Percentiles rank a stretch among this genome's conserved stretches.
phyloP scores from a whole-genome alignment of 2,329 filamentous ascomycete genomes.

The Clarireedia hainanense region DNA sequence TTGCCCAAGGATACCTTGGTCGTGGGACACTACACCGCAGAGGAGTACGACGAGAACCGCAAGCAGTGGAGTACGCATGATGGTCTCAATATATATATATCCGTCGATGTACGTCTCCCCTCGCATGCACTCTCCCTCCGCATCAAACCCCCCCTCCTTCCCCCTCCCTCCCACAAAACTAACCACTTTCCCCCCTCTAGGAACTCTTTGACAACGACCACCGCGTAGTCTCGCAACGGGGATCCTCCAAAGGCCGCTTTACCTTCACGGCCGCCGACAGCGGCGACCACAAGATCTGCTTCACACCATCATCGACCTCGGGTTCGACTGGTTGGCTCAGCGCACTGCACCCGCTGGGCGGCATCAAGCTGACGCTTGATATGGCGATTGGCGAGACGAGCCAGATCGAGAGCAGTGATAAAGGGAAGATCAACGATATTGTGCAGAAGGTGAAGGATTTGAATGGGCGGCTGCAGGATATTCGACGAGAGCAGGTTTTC shows the following conservation, averaged over 20 bases:
- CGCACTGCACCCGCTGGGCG: slow-evolving; percentile 56
- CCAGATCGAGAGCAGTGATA: slow-evolving; percentile 88
- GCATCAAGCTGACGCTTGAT: slow-evolving; percentile 79
- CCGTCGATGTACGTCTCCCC: slow-evolving; percentile 61
- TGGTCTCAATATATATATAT: slow-evolving; percentile 77
- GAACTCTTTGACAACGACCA: slow-evolving; percentile 98
- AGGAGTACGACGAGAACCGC: slow-evolving; percentile 69
- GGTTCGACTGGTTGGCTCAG: slow-evolving; percentile 66
- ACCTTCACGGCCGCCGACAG: slow-evolving; percentile 91
- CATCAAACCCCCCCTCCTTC: no score
- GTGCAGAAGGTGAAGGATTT: slow-evolving; percentile 82
- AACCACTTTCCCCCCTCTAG: slow-evolving; percentile 31
- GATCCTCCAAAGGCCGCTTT: slow-evolving; percentile 70
- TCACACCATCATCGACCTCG: slow-evolving; percentile 71
- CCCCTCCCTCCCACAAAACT: background rate
- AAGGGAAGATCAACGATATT: slow-evolving; percentile 85
- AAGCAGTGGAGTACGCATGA: slow-evolving; percentile 65
- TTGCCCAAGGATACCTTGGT: slow-evolving; percentile 95
- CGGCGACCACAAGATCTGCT: slow-evolving; percentile 95
- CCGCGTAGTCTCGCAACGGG: slow-evolving; percentile 84
- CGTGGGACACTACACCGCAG: slow-evolving; percentile 82
- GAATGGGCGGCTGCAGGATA: slow-evolving; percentile 79
- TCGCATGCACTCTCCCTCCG: background rate
- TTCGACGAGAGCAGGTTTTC: slow-evolving; percentile 91
- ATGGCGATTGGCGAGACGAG: slow-evolving; percentile 91